Evolutionary conservation across 2,329 filamentous ascomycete species (phyloP).

Genomic region (Talaromyces sp.): DNA sequence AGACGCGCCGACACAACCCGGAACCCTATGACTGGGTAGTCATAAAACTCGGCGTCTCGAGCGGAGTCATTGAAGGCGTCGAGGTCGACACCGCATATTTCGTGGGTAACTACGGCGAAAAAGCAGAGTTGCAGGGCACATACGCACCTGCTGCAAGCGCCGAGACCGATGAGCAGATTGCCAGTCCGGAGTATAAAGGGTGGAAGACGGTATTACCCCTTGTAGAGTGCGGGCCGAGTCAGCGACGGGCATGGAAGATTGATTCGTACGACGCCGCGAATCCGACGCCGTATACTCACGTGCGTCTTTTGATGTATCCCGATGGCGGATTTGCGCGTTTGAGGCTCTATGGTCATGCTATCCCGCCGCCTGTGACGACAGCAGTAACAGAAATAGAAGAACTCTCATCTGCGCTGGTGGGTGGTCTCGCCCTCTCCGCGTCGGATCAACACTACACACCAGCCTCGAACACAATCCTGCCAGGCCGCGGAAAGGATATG

Average conservation of each 20-base stretch:
- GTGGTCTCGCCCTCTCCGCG: constrained; percentile 38
- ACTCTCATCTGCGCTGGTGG: constrained; percentile 40
- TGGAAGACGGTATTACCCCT: constrained; percentile 41
- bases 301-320: constrained; percentile 45
- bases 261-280: constrained; percentile 22
- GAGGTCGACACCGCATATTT: constrained; percentile 47
- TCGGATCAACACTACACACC: constrained; percentile 44
- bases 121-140: constrained; percentile 39
- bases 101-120: constrained; percentile 45
- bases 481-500: constrained; percentile 45
- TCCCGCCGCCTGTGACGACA: constrained; percentile 30
- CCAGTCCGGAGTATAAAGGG: constrained; percentile 30
- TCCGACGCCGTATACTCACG: constrained; percentile 40
- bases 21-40: constrained; percentile 59
- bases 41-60: constrained; percentile 53
- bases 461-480: constrained; percentile 39
- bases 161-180: constrained; percentile 30
- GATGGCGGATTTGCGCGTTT: constrained; percentile 46
- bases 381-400: constrained; percentile 30
- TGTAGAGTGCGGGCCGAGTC: constrained; percentile 39
- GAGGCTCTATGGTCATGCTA: constrained; percentile 42
- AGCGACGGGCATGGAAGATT: constrained; percentile 42
- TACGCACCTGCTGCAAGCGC: constrained; percentile 23
- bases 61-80: constrained; percentile 38
- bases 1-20: constrained; percentile 59